Base-by-base conservation (phyloP, 345 rosid genomes). In the Eucalyptus marginata region DNA sequence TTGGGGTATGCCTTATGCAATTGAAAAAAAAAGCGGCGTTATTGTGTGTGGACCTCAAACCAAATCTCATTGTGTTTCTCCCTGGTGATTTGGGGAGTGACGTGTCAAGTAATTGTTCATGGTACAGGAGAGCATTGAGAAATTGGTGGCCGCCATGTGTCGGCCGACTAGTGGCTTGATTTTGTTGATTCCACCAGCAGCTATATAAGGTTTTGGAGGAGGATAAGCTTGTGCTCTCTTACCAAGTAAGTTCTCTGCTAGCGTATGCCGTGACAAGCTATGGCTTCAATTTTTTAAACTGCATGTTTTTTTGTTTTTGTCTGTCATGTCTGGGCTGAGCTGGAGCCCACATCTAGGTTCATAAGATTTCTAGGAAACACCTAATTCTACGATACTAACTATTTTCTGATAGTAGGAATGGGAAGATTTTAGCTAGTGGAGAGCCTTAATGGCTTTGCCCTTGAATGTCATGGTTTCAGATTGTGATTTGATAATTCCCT, bases 201-300 rank as follows among this genome's bases (percentile, higher is more conserved):
- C 88, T 84, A 76, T 84, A 49, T 58, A 49, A 59, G 51, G 50
- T 27, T 44, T 87, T n/a, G 29, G 44, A 49, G 89, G 87, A 71
- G 68, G 94, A 93, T 93, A 91, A 90, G 94, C 79, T 90, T 66
- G 43, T 89, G 91, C 89, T 87, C 10, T 87, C 88, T 58, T 89
- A 85, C 51, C 80, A 76, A 87, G 59, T 87, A 86, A 90, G 87
- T 76, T 86, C 89, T 62, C 50, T 46, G 33, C 86, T 79, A 27
- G 49, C 87, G 46, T 29, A 31, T 88, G 25, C 86, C 62, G 86
- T 68, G 80, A 49, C 88, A 44, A 46, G 58, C 56, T 86, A 80
- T 80, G 86, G 51, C 62, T 49, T 91, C 86, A 50, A 83, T 86
- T 59, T 49, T 88, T 68, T 79, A 80, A 66, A 66, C 50, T 24